phyloP scores from a whole-genome alignment of 768 basidiomycete genomes.

The Podaxis pistillaris region DNA sequence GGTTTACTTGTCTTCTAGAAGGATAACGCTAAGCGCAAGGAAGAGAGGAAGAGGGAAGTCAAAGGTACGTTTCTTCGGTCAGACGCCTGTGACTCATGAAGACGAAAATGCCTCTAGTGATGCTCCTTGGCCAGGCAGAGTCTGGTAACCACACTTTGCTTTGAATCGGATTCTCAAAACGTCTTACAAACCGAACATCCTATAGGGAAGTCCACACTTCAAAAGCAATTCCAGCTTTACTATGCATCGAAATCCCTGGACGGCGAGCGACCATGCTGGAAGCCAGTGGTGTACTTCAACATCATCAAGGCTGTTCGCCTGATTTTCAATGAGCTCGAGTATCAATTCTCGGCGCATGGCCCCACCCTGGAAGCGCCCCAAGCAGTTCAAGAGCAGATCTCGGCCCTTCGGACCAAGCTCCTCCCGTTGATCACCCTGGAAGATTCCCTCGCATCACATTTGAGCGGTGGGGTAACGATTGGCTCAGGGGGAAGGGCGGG shows the following conservation, averaged over 20 bases:
- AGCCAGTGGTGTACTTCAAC: constrained; percentile 81
- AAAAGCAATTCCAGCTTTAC: constrained; percentile 82
- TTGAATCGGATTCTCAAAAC: neutral
- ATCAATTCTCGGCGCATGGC: constrained; percentile 37
- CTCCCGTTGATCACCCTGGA: constrained; percentile 67
- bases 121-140: constrained; percentile 79
- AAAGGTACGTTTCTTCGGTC: constrained; percentile 39
- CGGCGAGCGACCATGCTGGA: constrained; percentile 71
- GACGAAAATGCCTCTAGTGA: constrained; percentile 38
- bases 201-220: constrained; percentile 75
- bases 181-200: neutral
- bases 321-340: constrained; percentile 71
- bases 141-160: constrained; percentile 35
- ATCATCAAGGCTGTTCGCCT: constrained; percentile 76
- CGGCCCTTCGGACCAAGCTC: constrained; percentile 51
- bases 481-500: constrained; percentile 50
- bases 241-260: constrained; percentile 73
- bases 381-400: constrained; percentile 39
- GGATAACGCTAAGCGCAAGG: constrained; percentile 20
- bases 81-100: neutral
- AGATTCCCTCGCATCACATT: constrained; percentile 62
- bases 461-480: constrained; percentile 63
- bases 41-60: constrained; percentile 37
- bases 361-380: constrained; percentile 17
- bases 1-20: constrained; percentile 8